These are phyloP conservation scores for Penicillium brevicompactum DNA, from an alignment of 2,329 filamentous ascomycete genomes.

Conservation along the genomic window DNA sequence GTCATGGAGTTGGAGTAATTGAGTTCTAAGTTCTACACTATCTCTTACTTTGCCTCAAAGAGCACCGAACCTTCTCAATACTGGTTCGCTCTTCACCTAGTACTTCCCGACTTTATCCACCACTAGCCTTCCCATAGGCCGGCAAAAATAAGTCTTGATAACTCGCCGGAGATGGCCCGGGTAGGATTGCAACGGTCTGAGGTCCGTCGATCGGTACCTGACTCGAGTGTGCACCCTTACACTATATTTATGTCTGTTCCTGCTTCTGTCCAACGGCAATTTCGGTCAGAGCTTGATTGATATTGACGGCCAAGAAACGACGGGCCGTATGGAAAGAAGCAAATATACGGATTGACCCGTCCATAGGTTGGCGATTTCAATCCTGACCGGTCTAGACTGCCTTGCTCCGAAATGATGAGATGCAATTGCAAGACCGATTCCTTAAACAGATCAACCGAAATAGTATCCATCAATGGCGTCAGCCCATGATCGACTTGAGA, in stretches of 20 bases:
- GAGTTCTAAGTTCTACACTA: background rate
- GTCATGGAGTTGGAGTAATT: background rate
- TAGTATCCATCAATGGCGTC: slow-evolving; percentile 15
- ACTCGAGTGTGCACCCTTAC: slow-evolving; percentile 12
- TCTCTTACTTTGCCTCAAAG: background rate
- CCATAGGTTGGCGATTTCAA: slow-evolving; percentile 19
- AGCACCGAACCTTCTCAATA: background rate
- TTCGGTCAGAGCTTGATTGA: slow-evolving; percentile 3
- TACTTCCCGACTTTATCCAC: background rate
- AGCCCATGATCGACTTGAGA: slow-evolving; percentile 10
- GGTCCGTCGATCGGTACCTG: slow-evolving; percentile 25
- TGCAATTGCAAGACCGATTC: background rate
- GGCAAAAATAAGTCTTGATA: background rate
- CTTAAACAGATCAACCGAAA: slow-evolving; percentile 1
- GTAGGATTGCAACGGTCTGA: slow-evolving; percentile 4
- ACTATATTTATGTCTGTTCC: slow-evolving; percentile 16
- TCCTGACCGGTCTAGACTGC: slow-evolving; percentile 27
- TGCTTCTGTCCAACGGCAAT: slow-evolving; percentile 11
- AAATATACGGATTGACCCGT: slow-evolving; percentile 12
- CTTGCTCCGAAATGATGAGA: slow-evolving; percentile 18
- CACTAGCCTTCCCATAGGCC: background rate
- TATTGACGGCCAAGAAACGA: slow-evolving; percentile 6
- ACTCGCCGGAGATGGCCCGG: slow-evolving; percentile 7
- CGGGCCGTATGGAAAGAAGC: slow-evolving; percentile 14
- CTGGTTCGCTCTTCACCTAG: background rate